Percentiles rank a stretch among this genome's conserved stretches.
These are phyloP conservation scores for Phanerochaete carnosa DNA, from an alignment of 768 basidiomycete genomes.

Conservation along the genomic window DNA sequence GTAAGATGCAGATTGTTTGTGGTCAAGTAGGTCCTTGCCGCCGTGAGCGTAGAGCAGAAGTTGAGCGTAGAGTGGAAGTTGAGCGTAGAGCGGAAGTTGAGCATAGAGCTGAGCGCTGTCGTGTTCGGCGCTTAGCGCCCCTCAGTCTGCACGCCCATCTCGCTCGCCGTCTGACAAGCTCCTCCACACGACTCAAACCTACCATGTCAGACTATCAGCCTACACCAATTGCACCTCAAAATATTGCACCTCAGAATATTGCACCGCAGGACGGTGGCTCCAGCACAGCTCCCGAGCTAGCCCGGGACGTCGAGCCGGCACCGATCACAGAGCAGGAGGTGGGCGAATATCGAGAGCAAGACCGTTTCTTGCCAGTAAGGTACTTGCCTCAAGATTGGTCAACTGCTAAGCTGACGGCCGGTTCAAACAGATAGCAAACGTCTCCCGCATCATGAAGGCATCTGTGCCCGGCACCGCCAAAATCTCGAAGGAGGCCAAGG, in stretches of 20 bases:
- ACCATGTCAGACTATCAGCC: constrained; percentile 27
- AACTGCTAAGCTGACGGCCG: background rate
- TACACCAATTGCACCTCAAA: too few relatives aligned
- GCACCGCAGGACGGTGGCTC: constrained; percentile 42
- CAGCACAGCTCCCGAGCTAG: constrained; percentile 18
- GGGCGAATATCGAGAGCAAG: constrained; percentile 93
- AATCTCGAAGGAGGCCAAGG: constrained; percentile 97
- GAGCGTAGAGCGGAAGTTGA: too few relatives aligned
- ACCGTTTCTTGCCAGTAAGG: constrained; percentile 89
- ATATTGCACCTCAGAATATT: constrained; percentile 25
- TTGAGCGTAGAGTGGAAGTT: too few relatives aligned
- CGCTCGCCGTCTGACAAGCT: too few relatives aligned
- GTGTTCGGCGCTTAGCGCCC: too few relatives aligned
- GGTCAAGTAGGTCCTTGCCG: too few relatives aligned
- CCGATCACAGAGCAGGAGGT: constrained; percentile 91
- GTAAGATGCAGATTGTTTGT: too few relatives aligned
- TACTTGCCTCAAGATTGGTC: background rate
- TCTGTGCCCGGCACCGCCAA: constrained; percentile 88
- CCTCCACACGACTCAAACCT: too few relatives aligned
- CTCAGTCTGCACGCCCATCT: too few relatives aligned
- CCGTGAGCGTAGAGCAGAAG: too few relatives aligned
- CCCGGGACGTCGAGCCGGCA: constrained; percentile 48
- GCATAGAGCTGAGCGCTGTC: too few relatives aligned
- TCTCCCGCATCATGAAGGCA: constrained; percentile 96
- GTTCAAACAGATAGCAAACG: constrained; percentile 81